A percentile compares a stretch with the other conserved stretches of the same genome.
phyloP scores from a whole-genome alignment of 768 basidiomycete species.

The Steccherinum ochraceum region DNA sequence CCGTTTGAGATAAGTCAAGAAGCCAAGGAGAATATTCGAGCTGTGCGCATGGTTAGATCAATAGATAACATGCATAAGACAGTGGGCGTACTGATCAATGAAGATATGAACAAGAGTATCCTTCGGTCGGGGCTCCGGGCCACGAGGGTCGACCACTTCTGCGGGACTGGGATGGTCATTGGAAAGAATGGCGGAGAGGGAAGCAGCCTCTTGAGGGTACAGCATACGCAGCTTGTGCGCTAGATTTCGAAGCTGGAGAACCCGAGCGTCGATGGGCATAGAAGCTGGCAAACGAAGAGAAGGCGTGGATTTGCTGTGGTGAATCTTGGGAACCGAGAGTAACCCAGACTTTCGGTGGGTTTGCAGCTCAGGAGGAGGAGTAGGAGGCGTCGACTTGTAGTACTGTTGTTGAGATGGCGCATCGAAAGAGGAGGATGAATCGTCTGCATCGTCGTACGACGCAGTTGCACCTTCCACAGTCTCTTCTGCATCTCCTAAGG shows the following conservation, averaged over 20 bases:
- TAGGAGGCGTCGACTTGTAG: conserved; percentile 24
- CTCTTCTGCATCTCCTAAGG: conserved; percentile 6
- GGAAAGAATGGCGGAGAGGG: conserved; percentile 24
- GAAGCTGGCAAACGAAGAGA: conserved; percentile 31
- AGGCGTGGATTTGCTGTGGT: conserved; percentile 43
- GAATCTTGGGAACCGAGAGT: conserved; percentile 24
- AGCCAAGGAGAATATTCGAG: conserved; percentile 84
- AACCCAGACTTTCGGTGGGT: conserved; percentile 10
- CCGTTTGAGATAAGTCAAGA: conserved; percentile 63
- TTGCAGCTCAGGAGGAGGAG: conserved; percentile 18
- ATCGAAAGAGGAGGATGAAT: conserved; percentile 22
- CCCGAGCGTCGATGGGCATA: conserved; percentile 39
- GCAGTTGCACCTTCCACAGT: conserved; percentile 9
- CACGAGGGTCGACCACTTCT: conserved; percentile 31
- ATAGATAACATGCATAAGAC: conserved; percentile 3
- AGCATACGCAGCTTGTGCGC: conserved; percentile 49
- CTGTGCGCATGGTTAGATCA: conserved; percentile 31
- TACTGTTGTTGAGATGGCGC: conserved; percentile 17
- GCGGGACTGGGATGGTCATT: conserved; percentile 19
- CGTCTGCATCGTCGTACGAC: conserved; percentile 11
- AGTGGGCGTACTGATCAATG: conserved; percentile 49
- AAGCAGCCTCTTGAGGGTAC: conserved; percentile 45
- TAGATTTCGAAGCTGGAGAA: conserved; percentile 45
- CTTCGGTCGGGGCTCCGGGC: conserved; percentile 24
- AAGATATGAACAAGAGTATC: conserved; percentile 35